phyloP scores from a whole-genome alignment of 371 early-diverging fungal species.

The Parasitella parasitica region DNA sequence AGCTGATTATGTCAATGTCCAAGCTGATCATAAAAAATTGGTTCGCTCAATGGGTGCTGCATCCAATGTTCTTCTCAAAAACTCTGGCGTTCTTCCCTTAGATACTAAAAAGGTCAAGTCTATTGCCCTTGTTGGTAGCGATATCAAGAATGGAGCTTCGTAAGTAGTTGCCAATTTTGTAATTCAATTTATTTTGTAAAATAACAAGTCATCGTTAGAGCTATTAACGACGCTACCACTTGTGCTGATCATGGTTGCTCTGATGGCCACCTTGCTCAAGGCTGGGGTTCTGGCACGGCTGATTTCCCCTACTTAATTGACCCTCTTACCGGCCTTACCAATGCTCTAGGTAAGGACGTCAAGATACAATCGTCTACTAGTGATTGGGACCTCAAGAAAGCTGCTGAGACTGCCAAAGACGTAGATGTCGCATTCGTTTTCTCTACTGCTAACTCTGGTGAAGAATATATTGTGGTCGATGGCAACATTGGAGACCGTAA shows the following conservation, averaged over 20 bases:
- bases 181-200: not conserved
- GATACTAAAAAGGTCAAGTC: constrained; percentile 16
- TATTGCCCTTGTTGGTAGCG: constrained; percentile 54
- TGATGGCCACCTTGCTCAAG: constrained; percentile 57
- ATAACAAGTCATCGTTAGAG: not conserved
- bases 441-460: constrained; percentile 58
- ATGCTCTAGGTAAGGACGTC: constrained; percentile 31
- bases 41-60: constrained; percentile 52
- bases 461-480: constrained; percentile 43
- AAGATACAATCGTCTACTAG: constrained; percentile 26
- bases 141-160: constrained; percentile 35
- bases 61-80: constrained; percentile 50
- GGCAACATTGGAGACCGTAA: constrained; percentile 57
- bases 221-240: constrained; percentile 18
- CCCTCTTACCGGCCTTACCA: constrained; percentile 39
- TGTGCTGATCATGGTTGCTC: constrained; percentile 33
- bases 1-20: constrained; percentile 38
- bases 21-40: constrained; percentile 34
- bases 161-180: not conserved
- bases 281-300: constrained; percentile 67
- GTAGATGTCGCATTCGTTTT: constrained; percentile 62
- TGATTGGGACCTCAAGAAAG: constrained; percentile 42
- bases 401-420: constrained; percentile 33
- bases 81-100: constrained; percentile 42
- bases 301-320: constrained; percentile 61